A percentile compares a stretch with the other conserved stretches of the same genome.
phyloP scores from a whole-genome alignment of 2,329 filamentous ascomycete species.

The Stenocarpella maydis region DNA sequence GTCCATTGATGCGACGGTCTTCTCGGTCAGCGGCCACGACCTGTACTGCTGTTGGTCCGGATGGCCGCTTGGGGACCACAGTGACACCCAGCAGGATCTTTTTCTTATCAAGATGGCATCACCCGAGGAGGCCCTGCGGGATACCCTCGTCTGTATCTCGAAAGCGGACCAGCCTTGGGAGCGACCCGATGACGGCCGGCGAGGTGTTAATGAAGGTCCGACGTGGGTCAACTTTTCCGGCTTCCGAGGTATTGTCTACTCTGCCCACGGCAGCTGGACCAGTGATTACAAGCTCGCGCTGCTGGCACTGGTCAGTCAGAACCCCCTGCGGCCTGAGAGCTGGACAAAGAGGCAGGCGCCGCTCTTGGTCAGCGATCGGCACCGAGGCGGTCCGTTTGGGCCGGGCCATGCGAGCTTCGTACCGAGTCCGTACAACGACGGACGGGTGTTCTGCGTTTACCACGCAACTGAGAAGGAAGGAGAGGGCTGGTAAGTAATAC shows the following conservation, averaged over 20 bases:
- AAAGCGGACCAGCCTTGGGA: slow-evolving; percentile 36
- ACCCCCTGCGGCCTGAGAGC: slow-evolving; percentile 34
- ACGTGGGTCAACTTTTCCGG: slow-evolving; percentile 37
- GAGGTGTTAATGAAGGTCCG: slow-evolving; percentile 38
- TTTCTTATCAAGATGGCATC: slow-evolving; percentile 37
- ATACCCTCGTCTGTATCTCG: slow-evolving; percentile 35
- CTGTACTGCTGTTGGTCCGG: slow-evolving; percentile 39
- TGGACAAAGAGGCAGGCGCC: slow-evolving; percentile 33
- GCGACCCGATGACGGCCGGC: slow-evolving; percentile 35
- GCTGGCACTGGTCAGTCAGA: slow-evolving; percentile 33
- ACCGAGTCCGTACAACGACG: slow-evolving; percentile 34
- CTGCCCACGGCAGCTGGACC: slow-evolving; percentile 38
- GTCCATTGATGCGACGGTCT: slow-evolving; percentile 38
- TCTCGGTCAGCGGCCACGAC: slow-evolving; percentile 28
- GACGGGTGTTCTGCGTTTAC: slow-evolving; percentile 37
- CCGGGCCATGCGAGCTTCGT: slow-evolving; percentile 38
- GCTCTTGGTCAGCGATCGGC: slow-evolving; percentile 29
- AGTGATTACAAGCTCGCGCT: slow-evolving; percentile 38
- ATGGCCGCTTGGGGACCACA: slow-evolving; percentile 37
- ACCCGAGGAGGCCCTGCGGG: slow-evolving; percentile 36
- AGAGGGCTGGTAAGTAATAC: slow-evolving; percentile 33
- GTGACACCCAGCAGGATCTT: slow-evolving; percentile 38
- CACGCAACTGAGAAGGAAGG: slow-evolving; percentile 35
- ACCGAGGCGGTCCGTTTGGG: slow-evolving; percentile 35
- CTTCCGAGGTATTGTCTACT: slow-evolving; percentile 38